Base-by-base conservation (phyloP, 176 grass and related monocot genomes). In the Canna indica region DNA sequence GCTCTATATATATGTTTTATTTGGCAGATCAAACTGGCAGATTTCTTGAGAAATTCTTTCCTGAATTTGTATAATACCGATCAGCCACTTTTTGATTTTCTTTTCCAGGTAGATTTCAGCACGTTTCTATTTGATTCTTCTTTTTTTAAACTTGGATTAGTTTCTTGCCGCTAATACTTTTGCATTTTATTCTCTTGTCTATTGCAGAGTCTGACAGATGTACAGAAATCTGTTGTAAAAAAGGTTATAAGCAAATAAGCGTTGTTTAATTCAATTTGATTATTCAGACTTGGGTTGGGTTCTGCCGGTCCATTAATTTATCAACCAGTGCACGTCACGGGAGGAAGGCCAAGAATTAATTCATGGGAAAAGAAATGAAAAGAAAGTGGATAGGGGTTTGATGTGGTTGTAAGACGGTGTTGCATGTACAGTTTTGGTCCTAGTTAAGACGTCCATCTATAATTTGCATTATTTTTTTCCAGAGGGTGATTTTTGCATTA, bases 21-120 rank as follows among this genome's bases (percentile, higher is more conserved):
- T 47, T 78, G 32, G 54, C 89, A 97, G 94, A 85, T 97, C 70
- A 97, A 90, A 69, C 30, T 92, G 48, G 16, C 22, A 20, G 93
- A 97, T 24, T 97, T 85, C 56, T 82, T 97, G 39, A 81, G 59
- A 15, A 84, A 78, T 70, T 81, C 83, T 65, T 90, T 92, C 79
- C 45, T 71, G 50, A 85, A 76, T 67, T 44, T 97, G 44, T 85
- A 76, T 67, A 82, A 70, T 35, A 85, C 60, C 29, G 84, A 97
- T 68, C 67, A 73, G 17, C 64, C 80, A 32, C 77, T 92, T 69
- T 92, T 92, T 66, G 84, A 87, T 66, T 87, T 83, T 78, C 75
- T 97, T 78, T 85, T 81, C 65, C 94, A 92, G 94, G 94, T 97
- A 79, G 61, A 59, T 34, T 22, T 22, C 18, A 53, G 5, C 25